Conservation (phyloP, 129 eudicot genomes). For the Rutidosis leptorrhynchoides region DNA sequence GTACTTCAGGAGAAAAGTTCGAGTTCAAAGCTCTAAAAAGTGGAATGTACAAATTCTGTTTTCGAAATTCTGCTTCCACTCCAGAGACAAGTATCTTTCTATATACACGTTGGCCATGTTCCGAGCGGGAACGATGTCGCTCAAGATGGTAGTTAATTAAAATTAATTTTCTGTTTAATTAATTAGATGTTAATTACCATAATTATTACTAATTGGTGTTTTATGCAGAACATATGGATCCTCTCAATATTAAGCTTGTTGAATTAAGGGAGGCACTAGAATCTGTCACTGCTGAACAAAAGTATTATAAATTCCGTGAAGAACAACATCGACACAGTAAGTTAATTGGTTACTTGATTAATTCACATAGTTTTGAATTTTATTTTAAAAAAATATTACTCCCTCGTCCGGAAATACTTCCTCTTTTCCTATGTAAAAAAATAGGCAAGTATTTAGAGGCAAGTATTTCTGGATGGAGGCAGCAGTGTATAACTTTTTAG, state of each 20-base stretch:
- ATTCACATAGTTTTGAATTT: no score
- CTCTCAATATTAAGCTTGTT: slow-evolving; percentile 88
- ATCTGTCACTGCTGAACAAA: slow-evolving; percentile 86
- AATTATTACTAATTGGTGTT: neutral
- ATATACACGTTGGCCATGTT: slow-evolving; percentile 92
- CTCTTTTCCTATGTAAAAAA: no score
- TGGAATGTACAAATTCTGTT: slow-evolving; percentile 92
- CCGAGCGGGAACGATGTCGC: slow-evolving; percentile 86
- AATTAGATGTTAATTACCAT: neutral
- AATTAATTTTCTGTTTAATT: no score
- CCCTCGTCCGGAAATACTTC: no score
- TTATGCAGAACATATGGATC: slow-evolving; percentile 88
- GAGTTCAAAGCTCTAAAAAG: slow-evolving; percentile 85
- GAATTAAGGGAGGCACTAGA: slow-evolving; percentile 90
- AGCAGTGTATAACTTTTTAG: no score
- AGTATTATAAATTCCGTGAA: slow-evolving; percentile 87
- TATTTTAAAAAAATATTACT: no score
- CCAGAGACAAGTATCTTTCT: slow-evolving; percentile 88
- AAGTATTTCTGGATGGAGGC: no score
- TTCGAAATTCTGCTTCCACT: slow-evolving; percentile 72
- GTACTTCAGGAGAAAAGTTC: slow-evolving; percentile 85
- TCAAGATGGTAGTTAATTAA: slow-evolving; percentile 87
- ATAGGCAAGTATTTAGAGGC: no score
- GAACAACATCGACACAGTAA: slow-evolving; percentile 88
- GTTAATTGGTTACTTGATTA: no score